These are phyloP conservation scores for Colletotrichum caudatum DNA, from an alignment of 2,329 filamentous ascomycete species.

Conservation along the genomic window DNA sequence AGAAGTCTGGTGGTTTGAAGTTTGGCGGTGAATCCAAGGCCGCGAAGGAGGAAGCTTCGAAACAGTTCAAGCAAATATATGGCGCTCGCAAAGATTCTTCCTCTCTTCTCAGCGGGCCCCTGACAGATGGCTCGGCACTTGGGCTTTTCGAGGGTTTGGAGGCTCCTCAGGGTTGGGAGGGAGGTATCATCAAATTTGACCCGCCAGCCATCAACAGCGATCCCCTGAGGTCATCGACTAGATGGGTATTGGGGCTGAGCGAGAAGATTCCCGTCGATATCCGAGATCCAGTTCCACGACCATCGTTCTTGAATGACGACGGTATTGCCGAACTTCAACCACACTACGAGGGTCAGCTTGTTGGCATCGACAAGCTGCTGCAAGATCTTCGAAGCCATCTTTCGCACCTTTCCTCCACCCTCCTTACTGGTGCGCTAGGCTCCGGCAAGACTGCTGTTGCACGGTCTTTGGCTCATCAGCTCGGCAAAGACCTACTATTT, in stretches of 20 bases:
- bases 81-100: conserved; percentile 51
- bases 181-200: conserved; percentile 85
- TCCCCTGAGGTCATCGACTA: conserved; percentile 36
- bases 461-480: conserved; percentile 77
- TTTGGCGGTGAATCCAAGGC: conserved; percentile 91
- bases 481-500: conserved; percentile 80
- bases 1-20: conserved; percentile 75
- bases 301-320: conserved; percentile 64
- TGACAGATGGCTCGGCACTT: conserved; percentile 90
- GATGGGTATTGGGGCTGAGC: conserved; percentile 84
- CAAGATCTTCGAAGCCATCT: conserved; percentile 80
- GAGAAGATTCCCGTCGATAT: conserved; percentile 80
- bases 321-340: conserved; percentile 67
- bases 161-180: conserved; percentile 77
- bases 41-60: conserved; percentile 81
- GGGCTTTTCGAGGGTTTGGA: conserved; percentile 66
- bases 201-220: conserved; percentile 57
- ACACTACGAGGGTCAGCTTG: conserved; percentile 70
- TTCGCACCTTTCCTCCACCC: conserved; percentile 86
- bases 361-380: conserved; percentile 86
- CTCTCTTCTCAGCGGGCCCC: conserved; percentile 79
- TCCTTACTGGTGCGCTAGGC: conserved; percentile 89
- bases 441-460: conserved; percentile 89
- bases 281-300: conserved; percentile 77
- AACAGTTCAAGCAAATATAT: conserved; percentile 79